Evolutionary conservation across 192 early-diverging fungal species (phyloP).

Genomic region (Podila epicladia): DNA sequence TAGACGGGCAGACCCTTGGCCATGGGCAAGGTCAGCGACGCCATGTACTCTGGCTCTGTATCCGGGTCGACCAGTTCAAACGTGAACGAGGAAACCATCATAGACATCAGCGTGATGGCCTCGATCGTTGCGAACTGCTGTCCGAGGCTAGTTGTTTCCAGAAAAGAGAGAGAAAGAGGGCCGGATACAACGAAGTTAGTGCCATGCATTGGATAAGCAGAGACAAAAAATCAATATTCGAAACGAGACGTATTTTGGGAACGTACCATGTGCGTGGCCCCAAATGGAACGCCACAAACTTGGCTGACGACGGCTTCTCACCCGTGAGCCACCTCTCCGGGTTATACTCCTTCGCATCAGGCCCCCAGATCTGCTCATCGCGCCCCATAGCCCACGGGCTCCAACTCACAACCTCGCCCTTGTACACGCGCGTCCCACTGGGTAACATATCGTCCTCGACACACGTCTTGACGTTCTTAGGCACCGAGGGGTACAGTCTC

Average conservation of each 20-base stretch:
- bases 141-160: too few species aligned
- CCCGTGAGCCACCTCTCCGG: constrained; percentile 73
- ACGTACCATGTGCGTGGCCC: constrained; percentile 60
- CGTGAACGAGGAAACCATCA: constrained; percentile 40
- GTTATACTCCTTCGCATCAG: constrained; percentile 66
- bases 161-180: too few species aligned
- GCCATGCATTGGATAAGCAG: too few species aligned
- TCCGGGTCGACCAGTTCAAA: constrained; percentile 48
- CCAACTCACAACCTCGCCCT: constrained; percentile 63
- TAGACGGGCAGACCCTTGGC: background rate
- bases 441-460: constrained; percentile 72
- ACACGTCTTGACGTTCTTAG: constrained; percentile 67
- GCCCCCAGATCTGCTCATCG: constrained; percentile 65
- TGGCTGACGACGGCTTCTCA: constrained; percentile 51
- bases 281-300: constrained; percentile 68
- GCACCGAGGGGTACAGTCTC: constrained; percentile 78
- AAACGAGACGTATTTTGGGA: background rate
- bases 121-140: constrained; percentile 57
- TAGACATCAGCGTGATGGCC: constrained; percentile 41
- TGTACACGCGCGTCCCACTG: constrained; percentile 65
- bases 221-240: too few species aligned
- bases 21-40: constrained; percentile 40
- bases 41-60: constrained; percentile 18
- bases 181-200: too few species aligned
- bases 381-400: constrained; percentile 65